Conservation (phyloP, 2,329 filamentous ascomycete genomes). For the Phialophora tarda region DNA sequence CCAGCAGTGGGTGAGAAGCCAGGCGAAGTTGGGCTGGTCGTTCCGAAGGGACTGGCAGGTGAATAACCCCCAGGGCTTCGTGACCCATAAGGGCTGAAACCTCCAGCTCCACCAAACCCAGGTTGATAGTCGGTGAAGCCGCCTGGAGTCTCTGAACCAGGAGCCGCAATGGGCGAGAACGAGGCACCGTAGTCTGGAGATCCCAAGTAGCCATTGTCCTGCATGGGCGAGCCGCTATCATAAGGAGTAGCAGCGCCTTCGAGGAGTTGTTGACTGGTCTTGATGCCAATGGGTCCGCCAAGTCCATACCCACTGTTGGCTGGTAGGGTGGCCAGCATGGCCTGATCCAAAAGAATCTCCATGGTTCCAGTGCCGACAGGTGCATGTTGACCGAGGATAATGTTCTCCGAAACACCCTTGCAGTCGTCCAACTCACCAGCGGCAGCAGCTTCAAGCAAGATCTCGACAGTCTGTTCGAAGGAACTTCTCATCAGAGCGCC, state of each 20-base stretch:
- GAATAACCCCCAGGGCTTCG: conserved; percentile 69
- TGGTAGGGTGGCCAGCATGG: conserved; percentile 93
- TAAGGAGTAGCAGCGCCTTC: conserved; percentile 93
- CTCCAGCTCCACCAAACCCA: conserved; percentile 64
- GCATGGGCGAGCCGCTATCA: conserved; percentile 71
- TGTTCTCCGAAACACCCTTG: conserved; percentile 96
- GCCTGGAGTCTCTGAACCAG: conserved; percentile 64
- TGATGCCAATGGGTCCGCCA: conserved; percentile 77
- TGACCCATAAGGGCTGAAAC: conserved; percentile 70
- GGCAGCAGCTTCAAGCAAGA: conserved; percentile 91
- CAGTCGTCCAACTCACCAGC: conserved; percentile 97
- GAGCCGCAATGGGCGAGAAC: conserved; percentile 77
- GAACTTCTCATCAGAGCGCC: conserved; percentile 99
- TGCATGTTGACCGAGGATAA: conserved; percentile 96
- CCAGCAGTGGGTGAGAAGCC: conserved; percentile 65
- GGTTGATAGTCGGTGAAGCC: conserved; percentile 71
- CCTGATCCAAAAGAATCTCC: conserved; percentile 88
- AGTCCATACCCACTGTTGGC: conserved; percentile 87
- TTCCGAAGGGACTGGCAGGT: conserved; percentile 76
- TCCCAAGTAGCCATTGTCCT: conserved; percentile 65
- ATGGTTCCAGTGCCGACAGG: conserved; percentile 97
- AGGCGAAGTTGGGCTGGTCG: conserved; percentile 71
- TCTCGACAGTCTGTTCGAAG: conserved; percentile 98
- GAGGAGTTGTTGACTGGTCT: conserved; percentile 48
- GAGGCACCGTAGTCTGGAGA: conserved; percentile 66